A percentile compares a stretch with the other conserved stretches of the same genome.
These are phyloP conservation scores for Penicillium sp. DNA, from an alignment of 2,329 filamentous ascomycete species.

Conservation along the genomic window DNA sequence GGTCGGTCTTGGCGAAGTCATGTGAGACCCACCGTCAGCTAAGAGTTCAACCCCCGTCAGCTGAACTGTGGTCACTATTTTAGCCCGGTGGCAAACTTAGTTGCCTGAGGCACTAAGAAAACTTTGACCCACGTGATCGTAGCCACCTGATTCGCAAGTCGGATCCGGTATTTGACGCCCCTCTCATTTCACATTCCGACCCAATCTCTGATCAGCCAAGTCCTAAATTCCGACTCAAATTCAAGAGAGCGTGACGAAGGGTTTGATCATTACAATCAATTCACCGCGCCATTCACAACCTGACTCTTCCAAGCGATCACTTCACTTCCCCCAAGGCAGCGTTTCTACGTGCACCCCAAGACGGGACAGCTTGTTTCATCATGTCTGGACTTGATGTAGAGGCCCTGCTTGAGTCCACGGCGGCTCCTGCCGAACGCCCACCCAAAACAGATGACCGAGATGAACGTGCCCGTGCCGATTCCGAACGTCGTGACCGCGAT, in stretches of 20 bases:
- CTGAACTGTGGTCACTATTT: too few species aligned
- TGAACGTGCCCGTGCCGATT: constrained; percentile 52
- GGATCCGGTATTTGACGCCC: not conserved
- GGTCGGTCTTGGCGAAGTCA: too few species aligned
- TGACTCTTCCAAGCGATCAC: constrained; percentile 38
- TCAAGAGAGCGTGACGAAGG: constrained; percentile 29
- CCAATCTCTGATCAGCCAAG: constrained; percentile 10
- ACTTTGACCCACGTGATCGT: not conserved
- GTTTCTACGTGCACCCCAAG: constrained; percentile 8
- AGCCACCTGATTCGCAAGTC: not conserved
- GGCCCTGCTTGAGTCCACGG: constrained; percentile 80
- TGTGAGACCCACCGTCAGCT: too few species aligned
- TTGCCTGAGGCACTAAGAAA: constrained; percentile 6
- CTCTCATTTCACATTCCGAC: not conserved
- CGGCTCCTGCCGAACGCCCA: constrained; percentile 48
- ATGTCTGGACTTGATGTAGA: constrained; percentile 78
- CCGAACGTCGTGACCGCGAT: constrained; percentile 53
- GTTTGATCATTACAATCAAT: constrained; percentile 28
- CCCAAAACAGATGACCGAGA: constrained; percentile 50
- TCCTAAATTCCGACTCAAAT: not conserved
- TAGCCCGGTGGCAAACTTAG: constrained; percentile 1
- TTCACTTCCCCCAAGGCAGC: constrained; percentile 23
- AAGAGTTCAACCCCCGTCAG: too few species aligned
- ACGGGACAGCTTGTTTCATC: constrained; percentile 29
- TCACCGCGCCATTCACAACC: constrained; percentile 24